Conservation (phyloP, 208 protist genomes). For the Leishmania gerbilli region DNA sequence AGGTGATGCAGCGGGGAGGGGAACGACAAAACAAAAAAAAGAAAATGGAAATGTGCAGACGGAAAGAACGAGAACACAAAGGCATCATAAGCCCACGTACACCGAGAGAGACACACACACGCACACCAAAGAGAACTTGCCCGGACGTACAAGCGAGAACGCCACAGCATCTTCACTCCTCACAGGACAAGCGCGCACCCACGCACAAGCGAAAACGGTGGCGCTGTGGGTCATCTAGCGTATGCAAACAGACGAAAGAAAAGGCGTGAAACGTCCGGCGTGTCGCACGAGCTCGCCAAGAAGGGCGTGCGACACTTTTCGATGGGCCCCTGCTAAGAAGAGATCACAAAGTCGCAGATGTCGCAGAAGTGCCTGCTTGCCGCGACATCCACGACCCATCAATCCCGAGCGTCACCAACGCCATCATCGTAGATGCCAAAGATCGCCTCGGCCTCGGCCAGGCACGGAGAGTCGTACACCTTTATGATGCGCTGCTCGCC, state of each 20-base stretch:
- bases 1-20: not conserved
- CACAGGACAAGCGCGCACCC: not conserved
- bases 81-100: not conserved
- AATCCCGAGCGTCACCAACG: conserved; percentile 97
- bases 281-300: not conserved
- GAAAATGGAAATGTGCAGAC: not conserved
- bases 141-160: not conserved
- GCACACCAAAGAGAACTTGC: not conserved
- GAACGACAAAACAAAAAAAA: not conserved
- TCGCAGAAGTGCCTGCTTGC: not conserved
- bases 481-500: conserved; percentile 99
- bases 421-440: conserved; percentile 97
- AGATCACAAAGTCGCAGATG: not conserved
- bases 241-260: not conserved
- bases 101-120: not conserved
- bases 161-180: not conserved
- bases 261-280: not conserved
- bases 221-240: not conserved
- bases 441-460: conserved; percentile 97
- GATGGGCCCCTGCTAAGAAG: not conserved
- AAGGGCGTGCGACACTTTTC: not conserved
- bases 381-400: conserved; percentile 6
- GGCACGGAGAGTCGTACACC: conserved; percentile 99
- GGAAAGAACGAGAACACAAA: not conserved
- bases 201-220: not conserved